Evolutionary conservation across 441 rosid species (phyloP), one percentile per base, ranked within the genome.

Genomic region (Erodium trifolium): DNA sequence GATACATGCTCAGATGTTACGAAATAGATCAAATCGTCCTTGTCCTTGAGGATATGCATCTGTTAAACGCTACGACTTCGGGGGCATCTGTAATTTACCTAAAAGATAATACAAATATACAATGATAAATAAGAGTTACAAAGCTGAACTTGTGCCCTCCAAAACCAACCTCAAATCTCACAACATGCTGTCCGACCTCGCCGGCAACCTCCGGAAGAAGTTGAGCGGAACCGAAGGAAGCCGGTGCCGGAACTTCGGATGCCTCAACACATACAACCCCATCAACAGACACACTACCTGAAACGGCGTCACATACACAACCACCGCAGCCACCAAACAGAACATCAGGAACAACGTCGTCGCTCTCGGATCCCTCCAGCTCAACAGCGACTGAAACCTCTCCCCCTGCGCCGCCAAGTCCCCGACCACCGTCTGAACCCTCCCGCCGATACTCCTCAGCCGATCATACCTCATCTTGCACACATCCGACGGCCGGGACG

Each of bases 361-460:
- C 0, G 97, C 98, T 0, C 98, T 90, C 0, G 98, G 94, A 66
- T 93, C 98, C 63, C 97, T 82, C 98, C 98, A 93, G 82, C 94
- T 93, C 77, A 93, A 69, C 23, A 93, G 76, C 18, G 97, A 88
- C 73, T 88, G 97, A 70, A 85, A 69, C 71, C 98, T 78, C 69
- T 93, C 98, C 67, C 97, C 98, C 73, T 93, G 97, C 0, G 96
- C 89, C 60, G 97, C 96, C 63, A 93, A 82, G 69, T 93, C 98
- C 34, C 98, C 98, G 0, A 89, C 85, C 70, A 93, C 91, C 0
- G 93, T 88, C 72, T 92, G 98, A 63, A 92, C 90, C 83, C 98
- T 78, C 39, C 97, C 96, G 0, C 96, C 88, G 49, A 90, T 92
- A 37, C 97, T 93, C 69, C 98, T 80, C 65, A 90, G 80, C 75